Conservation (phyloP, 179 eudicot species). For the Beta macrorhiza region DNA sequence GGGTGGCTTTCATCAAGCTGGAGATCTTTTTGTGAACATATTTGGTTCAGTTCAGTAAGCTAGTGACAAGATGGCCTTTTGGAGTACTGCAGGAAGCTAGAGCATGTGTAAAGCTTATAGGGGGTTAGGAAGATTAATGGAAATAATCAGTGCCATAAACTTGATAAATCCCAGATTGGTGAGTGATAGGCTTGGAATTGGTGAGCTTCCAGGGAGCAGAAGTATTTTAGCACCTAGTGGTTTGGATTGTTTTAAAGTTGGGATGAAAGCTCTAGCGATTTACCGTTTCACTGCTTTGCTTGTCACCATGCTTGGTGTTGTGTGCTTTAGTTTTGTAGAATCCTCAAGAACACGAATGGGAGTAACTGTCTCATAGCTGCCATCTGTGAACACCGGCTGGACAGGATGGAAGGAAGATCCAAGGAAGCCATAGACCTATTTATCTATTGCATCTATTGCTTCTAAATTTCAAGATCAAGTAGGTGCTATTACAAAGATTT, state of each 20-base stretch:
- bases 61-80: not conserved
- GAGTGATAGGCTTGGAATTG: not conserved
- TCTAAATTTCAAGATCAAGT: not conserved
- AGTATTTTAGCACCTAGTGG: not conserved
- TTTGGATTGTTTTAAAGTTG: not conserved
- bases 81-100: not conserved
- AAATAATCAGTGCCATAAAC: not conserved
- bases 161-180: not conserved
- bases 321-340: not conserved
- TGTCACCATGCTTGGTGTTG: conserved; percentile 2
- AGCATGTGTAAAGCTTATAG: not conserved
- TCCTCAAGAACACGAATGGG: not conserved
- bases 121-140: not conserved
- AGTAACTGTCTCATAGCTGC: not conserved
- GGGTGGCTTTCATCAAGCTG: not conserved
- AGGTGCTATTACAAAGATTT: not conserved
- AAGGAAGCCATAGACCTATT: not conserved
- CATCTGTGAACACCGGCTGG: not conserved
- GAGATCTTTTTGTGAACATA: not conserved
- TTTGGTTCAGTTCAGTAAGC: not conserved
- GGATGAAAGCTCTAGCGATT: not conserved
- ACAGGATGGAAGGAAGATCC: not conserved
- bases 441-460: not conserved
- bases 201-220: not conserved
- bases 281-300: not conserved